Percentiles rank a stretch among this genome's conserved stretches.
Conservation (phyloP, 495 filamentous ascomycete species). For the Annulohypoxylon bovei region DNA sequence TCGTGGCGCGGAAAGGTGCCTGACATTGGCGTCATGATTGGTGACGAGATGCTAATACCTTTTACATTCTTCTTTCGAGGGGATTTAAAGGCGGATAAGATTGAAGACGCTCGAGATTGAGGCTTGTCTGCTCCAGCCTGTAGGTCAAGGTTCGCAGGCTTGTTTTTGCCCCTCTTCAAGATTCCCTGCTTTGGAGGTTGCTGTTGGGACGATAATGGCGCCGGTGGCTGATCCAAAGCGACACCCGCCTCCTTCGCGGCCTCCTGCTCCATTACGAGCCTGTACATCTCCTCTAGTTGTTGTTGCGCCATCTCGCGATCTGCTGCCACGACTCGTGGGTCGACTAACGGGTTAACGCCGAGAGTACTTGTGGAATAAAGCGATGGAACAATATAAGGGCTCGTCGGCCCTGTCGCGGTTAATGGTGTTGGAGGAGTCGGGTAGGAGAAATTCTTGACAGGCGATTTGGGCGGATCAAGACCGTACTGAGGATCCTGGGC, state of each 20-base stretch:
- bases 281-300: conserved; percentile 90
- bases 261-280: conserved; percentile 89
- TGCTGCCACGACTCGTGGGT: conserved; percentile 75
- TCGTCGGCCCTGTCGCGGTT: conserved; percentile 60
- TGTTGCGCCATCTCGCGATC: conserved; percentile 77
- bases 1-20: conserved; percentile 59
- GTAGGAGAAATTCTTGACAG: conserved; percentile 60
- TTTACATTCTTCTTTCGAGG: conserved; percentile 56
- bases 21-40: conserved; percentile 65
- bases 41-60: conserved; percentile 62
- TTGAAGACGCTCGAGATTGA: conserved; percentile 60
- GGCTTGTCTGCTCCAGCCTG: conserved; percentile 53
- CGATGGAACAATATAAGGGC: conserved; percentile 59
- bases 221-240: conserved; percentile 47
- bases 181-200: conserved; percentile 47
- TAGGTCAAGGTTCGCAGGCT: conserved; percentile 59
- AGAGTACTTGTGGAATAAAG: conserved; percentile 57
- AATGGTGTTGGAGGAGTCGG: conserved; percentile 54
- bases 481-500: conserved; percentile 29
- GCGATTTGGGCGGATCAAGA: conserved; percentile 46
- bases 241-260: conserved; percentile 67
- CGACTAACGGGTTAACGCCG: conserved; percentile 64
- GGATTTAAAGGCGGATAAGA: conserved; percentile 63
- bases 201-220: conserved; percentile 35
- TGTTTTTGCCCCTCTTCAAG: conserved; percentile 51